Base-by-base conservation (phyloP, 2,329 filamentous ascomycete species). In the Metarhizium rileyi region DNA sequence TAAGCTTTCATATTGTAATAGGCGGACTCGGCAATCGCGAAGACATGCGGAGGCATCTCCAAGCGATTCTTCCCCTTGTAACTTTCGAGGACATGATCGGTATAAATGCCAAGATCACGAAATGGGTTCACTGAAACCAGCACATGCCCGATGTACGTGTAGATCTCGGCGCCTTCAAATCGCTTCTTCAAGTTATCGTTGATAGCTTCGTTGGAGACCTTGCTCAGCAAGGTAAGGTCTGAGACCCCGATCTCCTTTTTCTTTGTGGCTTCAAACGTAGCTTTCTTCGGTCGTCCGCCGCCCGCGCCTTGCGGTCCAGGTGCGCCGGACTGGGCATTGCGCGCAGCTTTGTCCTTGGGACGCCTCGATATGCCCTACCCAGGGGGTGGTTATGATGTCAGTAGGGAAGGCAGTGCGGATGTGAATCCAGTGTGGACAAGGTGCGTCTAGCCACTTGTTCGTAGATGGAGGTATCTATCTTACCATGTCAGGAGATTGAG, bases 1-100 rank as follows among this genome's bases (percentile, higher is more conserved):
- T 98, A 98, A 44, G 90, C 91, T 69, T 97, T 97, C 93, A 98
- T 97, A 74, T 98, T 97, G 74, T 97, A 97, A 75, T 98, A 98
- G 49, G 90, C 70, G 7, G 91, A 86, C 70, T 98, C 93, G 64
- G 93, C 93, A 62, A 98, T 93, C 53, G 90, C 91, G 67, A 96
- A 98, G 59, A 98, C 93, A 69, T 98, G 93, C 8, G 93, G 93
- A 26, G 90, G 87, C 73, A 89, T 83, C 73, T 98, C 93, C 57
- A 98, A 79, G 57, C 93, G 83, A 72, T 98, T 98, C 77, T 97
- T 96, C 59, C 91, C 91, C 70, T 84, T 86, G 75, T 98, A 98
- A 63, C 87, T 91, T 45, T 95, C 84, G 63, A 98, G 81, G 51
- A 97, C 90, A 62, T 85, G 74, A 58, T 97, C 91, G 67, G 91